phyloP scores from a whole-genome alignment of 2,329 filamentous ascomycete species.

The Phaeosphaeria sp. region DNA sequence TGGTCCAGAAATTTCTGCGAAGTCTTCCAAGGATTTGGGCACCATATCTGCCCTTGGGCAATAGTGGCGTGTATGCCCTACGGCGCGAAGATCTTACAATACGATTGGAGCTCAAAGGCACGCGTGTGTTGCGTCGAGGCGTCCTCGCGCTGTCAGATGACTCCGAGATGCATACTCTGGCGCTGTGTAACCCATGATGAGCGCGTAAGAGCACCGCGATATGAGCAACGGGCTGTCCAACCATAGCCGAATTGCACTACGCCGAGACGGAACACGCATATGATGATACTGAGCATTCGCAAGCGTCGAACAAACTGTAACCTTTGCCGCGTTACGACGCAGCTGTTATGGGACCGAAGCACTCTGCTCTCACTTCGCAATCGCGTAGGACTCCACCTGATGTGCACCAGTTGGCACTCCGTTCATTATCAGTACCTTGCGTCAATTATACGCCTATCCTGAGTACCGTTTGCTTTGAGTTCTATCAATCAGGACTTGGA shows the following conservation, averaged over 20 bases:
- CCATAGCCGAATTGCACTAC: not conserved
- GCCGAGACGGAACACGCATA: not conserved
- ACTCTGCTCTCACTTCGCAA: no score
- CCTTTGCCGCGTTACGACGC: no score
- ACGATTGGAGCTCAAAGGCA: not conserved
- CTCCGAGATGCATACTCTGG: not conserved
- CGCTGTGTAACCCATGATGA: not conserved
- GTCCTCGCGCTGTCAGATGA: not conserved
- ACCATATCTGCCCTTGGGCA: not conserved
- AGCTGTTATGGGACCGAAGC: not conserved
- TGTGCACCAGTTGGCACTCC: no score
- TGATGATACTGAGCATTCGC: not conserved
- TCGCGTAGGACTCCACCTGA: no score
- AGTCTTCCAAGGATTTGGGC: not conserved
- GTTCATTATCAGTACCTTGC: no score
- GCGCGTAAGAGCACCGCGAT: not conserved
- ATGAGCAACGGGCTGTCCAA: not conserved
- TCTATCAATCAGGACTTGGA: no score
- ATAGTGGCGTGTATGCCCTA: not conserved
- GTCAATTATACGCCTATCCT: no score
- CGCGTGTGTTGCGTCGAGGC: not conserved
- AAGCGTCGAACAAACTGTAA: not conserved
- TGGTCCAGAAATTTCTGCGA: not conserved
- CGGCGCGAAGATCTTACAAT: not conserved
- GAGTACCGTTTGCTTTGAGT: no score